phyloP scores from a whole-genome alignment of 345 rosid species.

The Kandelia obovata region DNA sequence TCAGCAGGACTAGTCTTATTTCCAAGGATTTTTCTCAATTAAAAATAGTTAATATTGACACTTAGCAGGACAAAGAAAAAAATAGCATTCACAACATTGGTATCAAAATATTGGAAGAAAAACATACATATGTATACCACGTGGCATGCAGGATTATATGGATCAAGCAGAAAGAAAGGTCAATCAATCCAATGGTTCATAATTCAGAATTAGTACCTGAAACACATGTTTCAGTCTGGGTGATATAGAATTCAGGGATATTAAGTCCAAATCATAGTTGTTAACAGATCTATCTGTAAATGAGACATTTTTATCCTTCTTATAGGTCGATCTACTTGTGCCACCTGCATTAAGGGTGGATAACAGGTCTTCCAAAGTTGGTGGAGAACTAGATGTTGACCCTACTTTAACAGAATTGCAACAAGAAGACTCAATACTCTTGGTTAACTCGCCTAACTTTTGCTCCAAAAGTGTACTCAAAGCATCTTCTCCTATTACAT shows the following conservation, averaged over 20 bases:
- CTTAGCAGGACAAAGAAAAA: too few relatives aligned
- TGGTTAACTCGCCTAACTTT: constrained; percentile 70
- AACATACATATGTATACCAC: background rate
- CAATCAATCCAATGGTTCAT: background rate
- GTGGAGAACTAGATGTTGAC: constrained; percentile 31
- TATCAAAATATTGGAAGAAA: background rate
- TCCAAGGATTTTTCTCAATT: background rate
- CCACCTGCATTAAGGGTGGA: constrained; percentile 20
- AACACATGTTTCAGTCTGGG: constrained; percentile 31
- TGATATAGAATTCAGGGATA: constrained; percentile 24
- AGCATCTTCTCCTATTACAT: constrained; percentile 76
- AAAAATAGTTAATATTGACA: background rate
- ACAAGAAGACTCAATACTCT: constrained; percentile 49
- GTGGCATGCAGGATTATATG: background rate
- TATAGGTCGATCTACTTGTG: constrained; percentile 17
- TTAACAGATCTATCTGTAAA: constrained; percentile 21
- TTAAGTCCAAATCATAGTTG: constrained; percentile 23
- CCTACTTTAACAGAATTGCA: constrained; percentile 35
- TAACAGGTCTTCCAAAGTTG: constrained; percentile 26
- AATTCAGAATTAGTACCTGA: constrained; percentile 41
- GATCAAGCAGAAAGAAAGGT: background rate
- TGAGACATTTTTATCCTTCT: constrained; percentile 12
- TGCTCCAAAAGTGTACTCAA: constrained; percentile 78
- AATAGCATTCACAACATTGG: background rate
- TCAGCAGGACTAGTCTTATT: background rate